A percentile compares a stretch with the other conserved stretches of the same genome.
Conservation (phyloP, 345 rosid species). For the Camelina sativa region DNA sequence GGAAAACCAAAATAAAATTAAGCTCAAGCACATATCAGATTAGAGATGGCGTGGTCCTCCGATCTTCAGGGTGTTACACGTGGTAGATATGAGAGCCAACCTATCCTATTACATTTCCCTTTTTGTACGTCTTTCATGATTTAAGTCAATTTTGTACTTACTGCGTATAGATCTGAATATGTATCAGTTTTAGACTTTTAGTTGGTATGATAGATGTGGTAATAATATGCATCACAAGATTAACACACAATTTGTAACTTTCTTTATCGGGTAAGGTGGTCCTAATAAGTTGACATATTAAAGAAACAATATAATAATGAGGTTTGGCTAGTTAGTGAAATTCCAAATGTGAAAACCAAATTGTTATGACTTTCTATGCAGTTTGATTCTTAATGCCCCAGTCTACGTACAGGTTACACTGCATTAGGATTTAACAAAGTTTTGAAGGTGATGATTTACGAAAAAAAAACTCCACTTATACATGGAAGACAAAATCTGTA, state of each 20-base stretch:
- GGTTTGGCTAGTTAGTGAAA: neutral
- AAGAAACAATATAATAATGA: neutral
- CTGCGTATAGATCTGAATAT: neutral
- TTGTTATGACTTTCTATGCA: neutral
- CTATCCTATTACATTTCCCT: conserved; percentile 19
- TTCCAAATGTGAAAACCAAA: neutral
- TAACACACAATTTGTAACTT: neutral
- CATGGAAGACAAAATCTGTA: neutral
- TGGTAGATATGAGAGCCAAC: conserved; percentile 11
- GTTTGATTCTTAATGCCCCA: neutral
- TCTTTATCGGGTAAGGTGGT: neutral
- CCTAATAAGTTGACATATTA: neutral
- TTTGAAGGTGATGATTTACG: neutral
- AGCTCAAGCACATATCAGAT: conserved; percentile 1
- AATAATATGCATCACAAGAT: neutral
- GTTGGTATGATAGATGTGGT: neutral
- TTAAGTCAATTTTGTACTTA: conserved; percentile 3
- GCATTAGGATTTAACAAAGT: conserved; percentile 1
- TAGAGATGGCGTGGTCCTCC: neutral
- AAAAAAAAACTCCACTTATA: neutral
- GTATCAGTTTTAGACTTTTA: neutral
- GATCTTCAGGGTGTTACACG: conserved; percentile 25
- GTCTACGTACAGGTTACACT: neutral
- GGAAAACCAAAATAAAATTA: neutral
- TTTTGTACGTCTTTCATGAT: conserved; percentile 12